Base-by-base conservation (phyloP, 2,329 filamentous ascomycete species). In the Emmonsiellopsis sp. region DNA sequence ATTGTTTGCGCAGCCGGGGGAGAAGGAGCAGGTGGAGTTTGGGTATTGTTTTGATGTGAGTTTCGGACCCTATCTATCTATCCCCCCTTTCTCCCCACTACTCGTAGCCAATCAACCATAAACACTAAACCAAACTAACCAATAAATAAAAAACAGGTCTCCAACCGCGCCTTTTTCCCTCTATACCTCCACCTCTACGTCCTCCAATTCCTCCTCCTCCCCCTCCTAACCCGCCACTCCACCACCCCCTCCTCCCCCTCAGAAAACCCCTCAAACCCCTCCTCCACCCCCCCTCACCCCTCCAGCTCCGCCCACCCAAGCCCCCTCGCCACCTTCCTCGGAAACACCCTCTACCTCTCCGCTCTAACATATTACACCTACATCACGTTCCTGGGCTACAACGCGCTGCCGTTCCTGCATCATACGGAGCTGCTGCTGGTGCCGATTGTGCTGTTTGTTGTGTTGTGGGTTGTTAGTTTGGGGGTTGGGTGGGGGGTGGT, bases 311-410 rank as follows among this genome's bases (percentile, higher is more conserved):
- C 47, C 64, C 20, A 26, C 20, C 69, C 51, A 65, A 70, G 73
- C 52, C 70, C 72, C 55, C 62, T 73, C 35, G 67, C 71, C 34
- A 74, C 80, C 20, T 78, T 86, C 57, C 73, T 86, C 37, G 81
- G 82, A 31, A 86, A 86, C 63, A 78, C 81, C 1, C 76, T 86
- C 58, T 86, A 86, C 62, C 74, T 86, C n/a, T 72, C 82, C 38
- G 83, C 82, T 0, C 69, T 84, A 50, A 76, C 77, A 31, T 86
- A 86, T 69, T 86, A 86, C 68, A 82, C 80, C 63, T 78, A 85
- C 59, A 83, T 86, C 61, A 84, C 80, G 7, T 86, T 86, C 65
- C 71, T 86, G 43, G 83, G 83, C 35, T 86, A 86, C 67, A 86
- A 86, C 61, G 82, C 82, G 26, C 71, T 86, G 13, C 83, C 83